Evolutionary conservation across 2,329 filamentous ascomycete species (phyloP).

Genomic region (Neobulgaria alba): DNA sequence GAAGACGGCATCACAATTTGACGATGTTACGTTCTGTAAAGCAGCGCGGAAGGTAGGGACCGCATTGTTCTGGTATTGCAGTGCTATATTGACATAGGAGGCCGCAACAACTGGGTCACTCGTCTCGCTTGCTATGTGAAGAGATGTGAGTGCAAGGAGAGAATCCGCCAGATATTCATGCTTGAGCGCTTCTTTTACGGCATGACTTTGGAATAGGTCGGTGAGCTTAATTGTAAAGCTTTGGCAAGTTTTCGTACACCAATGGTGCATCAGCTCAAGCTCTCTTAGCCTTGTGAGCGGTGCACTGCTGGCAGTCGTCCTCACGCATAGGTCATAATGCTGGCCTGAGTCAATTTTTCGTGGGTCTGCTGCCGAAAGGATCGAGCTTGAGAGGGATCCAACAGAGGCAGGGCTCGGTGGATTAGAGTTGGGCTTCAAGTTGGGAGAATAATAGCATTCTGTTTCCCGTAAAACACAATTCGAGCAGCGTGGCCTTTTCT

Average conservation of each 20-base stretch:
- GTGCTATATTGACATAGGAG: background rate
- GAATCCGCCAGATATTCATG: slow-evolving; percentile 10
- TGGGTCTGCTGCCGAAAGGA: background rate
- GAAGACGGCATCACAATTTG: slow-evolving; percentile 10
- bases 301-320: too few relatives aligned
- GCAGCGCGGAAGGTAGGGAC: slow-evolving; percentile 6
- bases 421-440: background rate
- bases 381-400: background rate
- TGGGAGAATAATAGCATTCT: background rate
- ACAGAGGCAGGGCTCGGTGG: background rate
- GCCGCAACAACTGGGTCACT: slow-evolving; percentile 1
- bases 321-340: too few relatives aligned
- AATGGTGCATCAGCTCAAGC: slow-evolving; percentile 8
- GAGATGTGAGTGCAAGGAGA: slow-evolving; percentile 7
- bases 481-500: slow-evolving; percentile 5
- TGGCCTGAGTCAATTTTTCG: background rate
- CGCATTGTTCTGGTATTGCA: slow-evolving; percentile 9
- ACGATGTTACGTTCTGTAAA: slow-evolving; percentile 5
- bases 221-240: background rate
- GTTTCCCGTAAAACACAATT: slow-evolving; percentile 1
- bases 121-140: slow-evolving; percentile 8
- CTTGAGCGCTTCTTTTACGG: slow-evolving; percentile 2
- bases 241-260: slow-evolving; percentile 3
- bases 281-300: slow-evolving; percentile 1
- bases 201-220: slow-evolving; percentile 2